A percentile compares a stretch with the other conserved stretches of the same genome.
Conservation (phyloP, 345 rosid species). For the Sonneratia caseolaris region DNA sequence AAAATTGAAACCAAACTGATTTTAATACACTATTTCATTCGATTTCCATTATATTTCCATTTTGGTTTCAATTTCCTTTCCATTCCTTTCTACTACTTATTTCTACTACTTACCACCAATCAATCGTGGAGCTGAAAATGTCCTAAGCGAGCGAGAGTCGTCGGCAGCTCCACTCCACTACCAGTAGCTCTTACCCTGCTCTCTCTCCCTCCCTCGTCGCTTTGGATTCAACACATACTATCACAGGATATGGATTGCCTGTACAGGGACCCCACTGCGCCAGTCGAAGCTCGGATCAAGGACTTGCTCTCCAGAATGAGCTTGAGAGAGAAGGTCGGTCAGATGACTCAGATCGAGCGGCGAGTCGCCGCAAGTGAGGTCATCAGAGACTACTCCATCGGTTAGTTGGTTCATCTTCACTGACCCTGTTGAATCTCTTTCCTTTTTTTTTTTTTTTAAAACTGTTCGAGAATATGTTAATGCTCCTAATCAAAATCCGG, state of each 20-base stretch:
- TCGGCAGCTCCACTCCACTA: too few relatives aligned
- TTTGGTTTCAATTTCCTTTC: too few relatives aligned
- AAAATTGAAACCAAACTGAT: too few relatives aligned
- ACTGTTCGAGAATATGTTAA: neutral
- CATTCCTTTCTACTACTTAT: too few relatives aligned
- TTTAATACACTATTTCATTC: too few relatives aligned
- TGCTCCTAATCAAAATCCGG: too few relatives aligned
- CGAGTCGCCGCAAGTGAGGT: conserved; percentile 32
- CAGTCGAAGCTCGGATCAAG: conserved; percentile 54
- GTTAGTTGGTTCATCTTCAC: conserved; percentile 18
- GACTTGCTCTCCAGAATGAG: conserved; percentile 87
- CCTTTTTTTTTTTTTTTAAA: too few relatives aligned
- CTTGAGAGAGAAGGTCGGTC: conserved; percentile 63
- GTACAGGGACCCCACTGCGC: conserved; percentile 50
- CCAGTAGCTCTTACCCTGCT: neutral
- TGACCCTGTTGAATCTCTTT: neutral
- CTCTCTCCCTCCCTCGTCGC: neutral
- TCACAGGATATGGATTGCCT: conserved; percentile 22
- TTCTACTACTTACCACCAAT: too few relatives aligned
- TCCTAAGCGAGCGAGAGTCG: neutral
- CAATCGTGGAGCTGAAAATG: neutral
- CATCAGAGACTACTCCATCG: conserved; percentile 42
- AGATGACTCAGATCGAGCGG: conserved; percentile 85
- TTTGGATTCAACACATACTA: neutral
- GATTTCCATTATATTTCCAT: too few relatives aligned